Conservation (phyloP, 2,329 filamentous ascomycete species). For the Calonectria montana region DNA sequence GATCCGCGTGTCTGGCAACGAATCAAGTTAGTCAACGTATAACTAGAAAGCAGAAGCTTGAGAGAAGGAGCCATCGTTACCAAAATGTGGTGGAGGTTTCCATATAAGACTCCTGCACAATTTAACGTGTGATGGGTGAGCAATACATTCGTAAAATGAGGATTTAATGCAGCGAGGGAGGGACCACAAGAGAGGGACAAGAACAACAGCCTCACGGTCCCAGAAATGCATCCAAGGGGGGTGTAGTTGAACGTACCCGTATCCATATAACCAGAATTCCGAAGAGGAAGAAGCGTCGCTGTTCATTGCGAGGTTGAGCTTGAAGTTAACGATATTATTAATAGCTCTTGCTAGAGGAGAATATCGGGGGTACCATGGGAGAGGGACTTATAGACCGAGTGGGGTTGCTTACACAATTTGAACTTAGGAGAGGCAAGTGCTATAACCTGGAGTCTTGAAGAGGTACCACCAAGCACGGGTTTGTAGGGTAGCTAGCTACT, state of each 20-base stretch:
- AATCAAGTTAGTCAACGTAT: slow-evolving; percentile 11
- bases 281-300: slow-evolving; percentile 49
- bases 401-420: slow-evolving; percentile 6
- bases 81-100: slow-evolving; percentile 97
- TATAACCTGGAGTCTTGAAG: background rate
- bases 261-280: slow-evolving; percentile 97
- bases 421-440: background rate
- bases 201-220: background rate
- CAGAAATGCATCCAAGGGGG: background rate
- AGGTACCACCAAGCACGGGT: background rate
- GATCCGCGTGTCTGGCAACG: slow-evolving; percentile 77
- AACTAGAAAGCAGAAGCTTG: slow-evolving; percentile 3
- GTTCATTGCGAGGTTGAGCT: slow-evolving; percentile 49
- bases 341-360: slow-evolving; percentile 24
- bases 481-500: background rate
- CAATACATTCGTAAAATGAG: slow-evolving; percentile 9
- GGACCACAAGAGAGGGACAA: background rate
- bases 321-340: slow-evolving; percentile 26
- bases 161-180: background rate
- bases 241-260: slow-evolving; percentile 73
- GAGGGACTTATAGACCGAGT: slow-evolving; percentile 6
- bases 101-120: slow-evolving; percentile 84
- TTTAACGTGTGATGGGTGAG: slow-evolving; percentile 2
- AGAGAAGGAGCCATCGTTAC: slow-evolving; percentile 61
- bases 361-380: background rate